Percentiles rank a stretch among this genome's conserved stretches.
Conservation (phyloP, 2,329 filamentous ascomycete species). For the Atkinsonella texensis region DNA sequence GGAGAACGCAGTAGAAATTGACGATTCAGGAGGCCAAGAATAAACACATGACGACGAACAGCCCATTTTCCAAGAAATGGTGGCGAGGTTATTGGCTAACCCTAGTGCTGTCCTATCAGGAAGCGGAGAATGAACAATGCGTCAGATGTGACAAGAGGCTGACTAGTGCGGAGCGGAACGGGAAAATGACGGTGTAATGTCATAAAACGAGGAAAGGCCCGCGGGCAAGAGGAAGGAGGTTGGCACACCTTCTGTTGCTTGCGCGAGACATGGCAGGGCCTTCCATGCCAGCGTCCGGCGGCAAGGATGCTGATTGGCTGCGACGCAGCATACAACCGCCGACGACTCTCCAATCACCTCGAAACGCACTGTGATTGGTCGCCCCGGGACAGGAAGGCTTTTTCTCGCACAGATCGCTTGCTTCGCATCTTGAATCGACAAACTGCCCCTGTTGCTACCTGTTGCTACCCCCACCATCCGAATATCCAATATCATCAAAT, state of each 20-base stretch:
- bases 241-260: not conserved
- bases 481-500: too few species aligned
- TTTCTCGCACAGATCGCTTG: too few species aligned
- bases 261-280: not conserved
- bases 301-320: constrained; percentile 22
- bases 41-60: not conserved
- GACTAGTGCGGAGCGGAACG: too few species aligned
- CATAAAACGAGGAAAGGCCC: not conserved
- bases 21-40: not conserved
- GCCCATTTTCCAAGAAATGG: not conserved
- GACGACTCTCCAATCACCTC: constrained; percentile 19
- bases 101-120: not conserved
- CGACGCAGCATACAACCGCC: constrained; percentile 26
- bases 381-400: not conserved
- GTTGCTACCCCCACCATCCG: too few species aligned
- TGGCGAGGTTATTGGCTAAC: not conserved
- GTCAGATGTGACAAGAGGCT: not conserved
- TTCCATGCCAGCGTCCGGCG: constrained; percentile 3
- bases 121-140: not conserved
- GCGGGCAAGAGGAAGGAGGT: not conserved
- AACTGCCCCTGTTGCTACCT: too few species aligned
- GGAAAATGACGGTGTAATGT: not conserved
- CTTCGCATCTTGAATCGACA: too few species aligned
- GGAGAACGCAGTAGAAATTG: not conserved
- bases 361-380: constrained; percentile 1